Conservation (phyloP, 2,329 filamentous ascomycete genomes). For the Talaromyces marneffei region DNA sequence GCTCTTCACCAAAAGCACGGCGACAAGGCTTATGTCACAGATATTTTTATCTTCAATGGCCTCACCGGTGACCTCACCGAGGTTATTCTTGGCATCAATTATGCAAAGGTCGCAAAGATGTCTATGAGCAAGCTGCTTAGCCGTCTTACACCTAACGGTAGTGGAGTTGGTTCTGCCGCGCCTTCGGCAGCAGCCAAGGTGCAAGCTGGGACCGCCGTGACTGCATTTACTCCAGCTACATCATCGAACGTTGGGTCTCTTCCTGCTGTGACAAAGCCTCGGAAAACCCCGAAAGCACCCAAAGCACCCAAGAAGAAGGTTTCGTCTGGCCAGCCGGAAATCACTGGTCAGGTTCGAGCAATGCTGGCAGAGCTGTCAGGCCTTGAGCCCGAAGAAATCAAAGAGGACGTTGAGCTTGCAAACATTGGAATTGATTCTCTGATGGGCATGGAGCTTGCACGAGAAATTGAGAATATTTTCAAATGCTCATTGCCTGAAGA, state of each 20-base stretch:
- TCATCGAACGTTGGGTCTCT: neutral
- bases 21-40: constrained; percentile 17
- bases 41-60: constrained; percentile 24
- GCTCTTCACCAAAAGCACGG: constrained; percentile 16
- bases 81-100: constrained; percentile 24
- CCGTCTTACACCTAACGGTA: constrained; percentile 16
- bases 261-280: neutral
- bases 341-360: neutral
- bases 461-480: constrained; percentile 13
- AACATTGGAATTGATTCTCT: constrained; percentile 46
- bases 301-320: neutral
- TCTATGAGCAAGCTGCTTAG: constrained; percentile 19
- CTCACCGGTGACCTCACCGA: constrained; percentile 16
- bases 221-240: neutral
- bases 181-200: neutral
- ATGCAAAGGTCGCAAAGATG: constrained; percentile 16
- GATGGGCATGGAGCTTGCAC: constrained; percentile 25
- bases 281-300: neutral
- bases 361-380: neutral
- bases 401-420: constrained; percentile 24
- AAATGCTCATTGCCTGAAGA: neutral
- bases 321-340: neutral
- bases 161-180: neutral
- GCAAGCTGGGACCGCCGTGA: neutral
- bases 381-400: constrained; percentile 9